Base-by-base conservation (phyloP, 1,284 basidiomycete species). In the Tremellales sp. region DNA sequence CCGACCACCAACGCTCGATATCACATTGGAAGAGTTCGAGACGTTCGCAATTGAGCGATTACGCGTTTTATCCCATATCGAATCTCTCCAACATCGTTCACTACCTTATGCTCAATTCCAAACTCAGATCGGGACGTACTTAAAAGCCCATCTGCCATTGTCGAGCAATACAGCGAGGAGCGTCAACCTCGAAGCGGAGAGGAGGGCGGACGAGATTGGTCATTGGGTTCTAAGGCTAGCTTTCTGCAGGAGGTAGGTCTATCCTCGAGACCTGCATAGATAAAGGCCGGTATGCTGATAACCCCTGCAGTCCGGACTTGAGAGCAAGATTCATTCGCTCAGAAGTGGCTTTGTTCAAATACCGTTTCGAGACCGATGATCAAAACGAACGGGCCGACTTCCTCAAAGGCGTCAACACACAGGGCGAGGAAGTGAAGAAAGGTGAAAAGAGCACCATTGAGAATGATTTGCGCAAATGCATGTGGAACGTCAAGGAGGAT, bases 11-110 rank as follows among this genome's bases (percentile, higher is more conserved):
- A 68, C 81, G 13, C 85, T 86, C 42, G 93, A 98, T 63, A 86
- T 98, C 25, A 94, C 92, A 1, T 80, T 98, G 19, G 96, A 98
- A 67, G 89, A 97, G 58, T 98, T 99, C 61, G 96, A 99, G 74
- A 84, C 81, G 3, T 90, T 82, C 70, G 96, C 94, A 0, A 81
- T 99, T 21, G 84, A 94, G 59, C 80, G 96, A 25, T 79, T 99
- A 4, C 65, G 62, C 68, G 82, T 99, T 17, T 80, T 98, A 6
- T 88, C 92, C 5, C 91, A 97, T 71, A 96, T 99, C 57, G 96
- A 98, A 68, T 86, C 93, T 0, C 83, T 45, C 53, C 77, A 54
- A 54, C 75, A 64, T 65, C 75, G 64, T 63, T 77, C 65, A 52
- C 74, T 62, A 47, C 74, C 57, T 17, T 60, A 63, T 22, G 49